These are phyloP conservation scores for Poa annua DNA, from an alignment of 176 grass and related monocot genomes.

Conservation along the genomic window DNA sequence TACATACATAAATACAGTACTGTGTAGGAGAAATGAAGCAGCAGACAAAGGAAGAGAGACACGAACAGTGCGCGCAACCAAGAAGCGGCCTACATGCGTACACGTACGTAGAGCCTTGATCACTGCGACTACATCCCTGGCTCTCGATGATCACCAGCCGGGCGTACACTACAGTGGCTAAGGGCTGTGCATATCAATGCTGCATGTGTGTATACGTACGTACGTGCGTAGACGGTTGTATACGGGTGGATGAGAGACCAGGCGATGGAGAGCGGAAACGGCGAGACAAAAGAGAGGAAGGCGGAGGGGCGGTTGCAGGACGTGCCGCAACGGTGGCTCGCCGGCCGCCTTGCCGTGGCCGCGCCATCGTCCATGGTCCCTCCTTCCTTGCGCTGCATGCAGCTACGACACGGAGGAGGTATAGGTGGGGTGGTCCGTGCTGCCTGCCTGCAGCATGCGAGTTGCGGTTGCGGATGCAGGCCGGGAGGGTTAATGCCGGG, in stretches of 20 bases:
- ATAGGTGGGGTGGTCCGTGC: background rate
- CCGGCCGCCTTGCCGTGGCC: background rate
- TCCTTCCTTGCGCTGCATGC: background rate
- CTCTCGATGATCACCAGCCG: background rate
- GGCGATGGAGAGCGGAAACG: background rate
- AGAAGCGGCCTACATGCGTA: background rate
- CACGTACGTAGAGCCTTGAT: background rate
- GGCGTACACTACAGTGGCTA: background rate
- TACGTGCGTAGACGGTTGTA: no score
- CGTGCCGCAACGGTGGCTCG: background rate
- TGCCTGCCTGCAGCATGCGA: background rate
- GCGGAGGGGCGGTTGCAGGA: background rate
- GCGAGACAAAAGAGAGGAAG: background rate
- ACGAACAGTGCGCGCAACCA: background rate
- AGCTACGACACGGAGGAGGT: background rate
- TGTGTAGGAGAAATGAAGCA: no score
- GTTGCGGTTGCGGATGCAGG: constrained; percentile 30
- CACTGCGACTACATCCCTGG: background rate
- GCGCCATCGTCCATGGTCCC: background rate
- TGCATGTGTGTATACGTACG: no score
- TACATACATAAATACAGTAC: no score
- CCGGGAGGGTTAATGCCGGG: background rate
- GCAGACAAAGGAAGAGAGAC: background rate
- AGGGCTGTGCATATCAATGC: no score
- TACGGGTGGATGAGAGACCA: no score